A percentile compares a stretch with the other conserved stretches of the same genome.
phyloP scores from a whole-genome alignment of 148 eudicot genomes.

The Limonium bicolor region DNA sequence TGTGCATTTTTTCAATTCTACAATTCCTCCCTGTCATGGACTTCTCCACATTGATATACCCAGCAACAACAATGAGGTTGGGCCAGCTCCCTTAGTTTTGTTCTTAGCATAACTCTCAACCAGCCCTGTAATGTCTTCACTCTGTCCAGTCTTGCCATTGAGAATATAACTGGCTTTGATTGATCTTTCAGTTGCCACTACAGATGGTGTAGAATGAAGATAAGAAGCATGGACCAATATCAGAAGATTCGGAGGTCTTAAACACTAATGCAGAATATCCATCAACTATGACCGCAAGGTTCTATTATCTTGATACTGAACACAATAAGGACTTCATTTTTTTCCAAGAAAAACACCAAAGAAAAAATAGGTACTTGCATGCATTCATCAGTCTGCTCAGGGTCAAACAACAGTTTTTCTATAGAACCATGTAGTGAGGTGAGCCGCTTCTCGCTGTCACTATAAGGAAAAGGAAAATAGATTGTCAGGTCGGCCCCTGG shows the following conservation, averaged over 20 bases:
- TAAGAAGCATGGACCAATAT: slow-evolving; percentile 4
- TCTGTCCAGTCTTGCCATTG: slow-evolving; percentile 95
- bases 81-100: slow-evolving; percentile 51
- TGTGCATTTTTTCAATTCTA: slow-evolving; percentile 88
- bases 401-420: slow-evolving; percentile 63
- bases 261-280: too few species aligned
- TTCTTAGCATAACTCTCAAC: slow-evolving; percentile 86
- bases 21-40: slow-evolving; percentile 88
- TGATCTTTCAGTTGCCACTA: slow-evolving; percentile 74
- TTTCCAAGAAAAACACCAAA: not conserved
- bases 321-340: too few species aligned
- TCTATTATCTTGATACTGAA: too few species aligned
- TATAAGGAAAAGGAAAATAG: slow-evolving; percentile 71
- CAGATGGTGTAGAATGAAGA: slow-evolving; percentile 13
- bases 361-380: slow-evolving; percentile 34
- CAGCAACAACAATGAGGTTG: slow-evolving; percentile 78
- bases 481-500: slow-evolving; percentile 89
- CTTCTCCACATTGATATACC: slow-evolving; percentile 71
- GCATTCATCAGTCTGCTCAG: slow-evolving; percentile 65
- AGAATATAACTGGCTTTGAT: slow-evolving; percentile 82
- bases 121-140: slow-evolving; percentile 87
- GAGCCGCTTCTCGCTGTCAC: slow-evolving; percentile 58
- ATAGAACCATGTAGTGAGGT: slow-evolving; percentile 57
- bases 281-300: too few species aligned
- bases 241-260: too few species aligned